These are phyloP conservation scores for Exidia glandulosa DNA, from an alignment of 768 basidiomycete species.

Conservation along the genomic window DNA sequence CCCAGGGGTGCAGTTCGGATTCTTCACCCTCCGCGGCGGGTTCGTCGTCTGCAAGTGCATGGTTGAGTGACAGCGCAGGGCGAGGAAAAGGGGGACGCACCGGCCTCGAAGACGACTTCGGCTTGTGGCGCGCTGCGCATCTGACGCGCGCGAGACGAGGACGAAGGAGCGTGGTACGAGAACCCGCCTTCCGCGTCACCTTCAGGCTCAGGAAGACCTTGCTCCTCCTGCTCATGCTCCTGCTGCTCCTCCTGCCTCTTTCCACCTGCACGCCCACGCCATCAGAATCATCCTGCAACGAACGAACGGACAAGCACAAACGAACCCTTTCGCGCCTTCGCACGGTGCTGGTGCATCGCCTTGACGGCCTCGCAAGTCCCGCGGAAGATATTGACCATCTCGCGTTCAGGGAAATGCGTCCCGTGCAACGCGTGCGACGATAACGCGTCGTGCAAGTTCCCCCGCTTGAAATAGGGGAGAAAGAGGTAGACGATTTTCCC, in stretches of 20 bases:
- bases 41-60: slow-evolving; percentile 8
- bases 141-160: background rate
- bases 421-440: slow-evolving; percentile 76
- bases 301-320: slow-evolving; percentile 11
- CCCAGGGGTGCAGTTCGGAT: slow-evolving; percentile 69
- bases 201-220: slow-evolving; percentile 65
- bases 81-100: no score
- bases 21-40: slow-evolving; percentile 24
- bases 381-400: slow-evolving; percentile 82
- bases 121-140: slow-evolving; percentile 21
- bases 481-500: slow-evolving; percentile 95
- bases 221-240: slow-evolving; percentile 50
- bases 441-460: slow-evolving; percentile 92
- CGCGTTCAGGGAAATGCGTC: slow-evolving; percentile 74
- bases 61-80: no score
- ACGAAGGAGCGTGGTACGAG: slow-evolving; percentile 43
- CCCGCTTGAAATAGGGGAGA: slow-evolving; percentile 63
- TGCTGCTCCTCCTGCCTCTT: slow-evolving; percentile 24
- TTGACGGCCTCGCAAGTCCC: slow-evolving; percentile 90
- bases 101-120: slow-evolving; percentile 68
- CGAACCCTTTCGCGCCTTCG: slow-evolving; percentile 31
- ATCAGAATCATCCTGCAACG: background rate
- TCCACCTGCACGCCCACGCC: background rate
- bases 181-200: slow-evolving; percentile 65
- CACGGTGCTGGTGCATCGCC: slow-evolving; percentile 86